Evolutionary conservation across 192 early-diverging fungal species (phyloP).

Genomic region (Mortierella alpina): DNA sequence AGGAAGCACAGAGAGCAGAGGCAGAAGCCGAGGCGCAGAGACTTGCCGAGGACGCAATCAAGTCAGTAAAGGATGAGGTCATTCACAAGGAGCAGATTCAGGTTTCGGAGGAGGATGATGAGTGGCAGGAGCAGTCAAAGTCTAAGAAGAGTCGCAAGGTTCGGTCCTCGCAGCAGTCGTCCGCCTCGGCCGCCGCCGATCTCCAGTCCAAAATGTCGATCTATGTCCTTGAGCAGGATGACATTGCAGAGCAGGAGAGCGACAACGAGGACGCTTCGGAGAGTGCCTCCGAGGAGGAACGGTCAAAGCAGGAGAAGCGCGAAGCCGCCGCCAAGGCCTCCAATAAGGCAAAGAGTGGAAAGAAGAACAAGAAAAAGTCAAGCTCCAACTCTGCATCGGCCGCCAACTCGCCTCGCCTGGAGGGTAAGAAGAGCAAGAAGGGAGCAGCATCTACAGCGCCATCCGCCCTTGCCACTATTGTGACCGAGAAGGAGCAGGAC

Average conservation of each 20-base stretch:
- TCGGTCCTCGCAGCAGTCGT: constrained; percentile 23
- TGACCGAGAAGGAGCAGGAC: constrained; percentile 16
- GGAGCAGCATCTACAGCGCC: not conserved
- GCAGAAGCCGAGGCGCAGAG: constrained; percentile 22
- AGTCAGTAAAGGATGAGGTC: too few species aligned
- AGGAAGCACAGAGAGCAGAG: constrained; percentile 15
- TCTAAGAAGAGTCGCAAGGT: constrained; percentile 54
- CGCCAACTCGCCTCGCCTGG: constrained; percentile 46
- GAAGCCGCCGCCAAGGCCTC: constrained; percentile 11
- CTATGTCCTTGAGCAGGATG: constrained; percentile 45
- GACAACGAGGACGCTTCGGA: constrained; percentile 30
- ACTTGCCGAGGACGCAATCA: too few species aligned
- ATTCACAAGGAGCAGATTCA: not conserved
- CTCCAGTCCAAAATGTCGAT: constrained; percentile 47
- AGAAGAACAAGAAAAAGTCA: constrained; percentile 50
- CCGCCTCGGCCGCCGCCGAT: constrained; percentile 1
- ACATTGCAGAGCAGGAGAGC: constrained; percentile 18
- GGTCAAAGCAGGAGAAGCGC: constrained; percentile 13
- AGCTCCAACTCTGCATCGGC: constrained; percentile 26
- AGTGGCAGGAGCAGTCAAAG: constrained; percentile 52
- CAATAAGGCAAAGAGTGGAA: constrained; percentile 21
- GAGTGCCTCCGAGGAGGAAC: constrained; percentile 16
- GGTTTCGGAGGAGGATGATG: constrained; percentile 32
- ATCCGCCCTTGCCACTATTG: not conserved
- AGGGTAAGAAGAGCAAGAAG: constrained; percentile 48